Conservation (phyloP, 225 moss, liverwort and hornwort genomes). For the Marchantia polymorpha region DNA sequence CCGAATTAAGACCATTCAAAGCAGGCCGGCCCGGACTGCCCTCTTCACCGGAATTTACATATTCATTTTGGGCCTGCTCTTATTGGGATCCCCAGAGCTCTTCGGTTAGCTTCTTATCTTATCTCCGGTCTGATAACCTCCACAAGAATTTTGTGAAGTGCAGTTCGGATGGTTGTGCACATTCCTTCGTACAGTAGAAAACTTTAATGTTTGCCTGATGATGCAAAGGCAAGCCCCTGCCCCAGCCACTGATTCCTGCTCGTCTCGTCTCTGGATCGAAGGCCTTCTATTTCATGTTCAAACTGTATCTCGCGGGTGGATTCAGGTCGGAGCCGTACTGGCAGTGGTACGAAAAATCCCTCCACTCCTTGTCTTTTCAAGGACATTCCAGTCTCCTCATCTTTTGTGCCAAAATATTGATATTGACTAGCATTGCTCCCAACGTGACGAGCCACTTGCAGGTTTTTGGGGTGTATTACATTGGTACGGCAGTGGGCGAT, state of each 20-base stretch:
- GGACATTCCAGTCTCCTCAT: background rate
- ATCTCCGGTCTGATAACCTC: background rate
- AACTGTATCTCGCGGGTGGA: slow-evolving; percentile 76
- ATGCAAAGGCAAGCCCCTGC: too few relatives aligned
- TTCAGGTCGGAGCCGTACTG: slow-evolving; percentile 81
- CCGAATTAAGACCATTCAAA: background rate
- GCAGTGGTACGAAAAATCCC: slow-evolving; percentile 55
- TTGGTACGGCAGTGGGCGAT: slow-evolving; percentile 88
- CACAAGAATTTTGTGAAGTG: background rate
- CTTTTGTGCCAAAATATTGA: background rate
- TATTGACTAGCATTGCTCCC: background rate
- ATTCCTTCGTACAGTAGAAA: background rate
- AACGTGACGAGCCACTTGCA: slow-evolving; percentile 19
- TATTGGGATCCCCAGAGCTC: slow-evolving; percentile 62
- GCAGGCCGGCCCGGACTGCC: slow-evolving; percentile 65
- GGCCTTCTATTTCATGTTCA: slow-evolving; percentile 71
- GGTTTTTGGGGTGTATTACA: slow-evolving; percentile 95
- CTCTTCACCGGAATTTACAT: slow-evolving; percentile 85
- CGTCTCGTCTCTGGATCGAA: slow-evolving; percentile 21
- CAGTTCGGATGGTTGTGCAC: background rate
- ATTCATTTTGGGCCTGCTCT: slow-evolving; percentile 57
- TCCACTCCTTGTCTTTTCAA: background rate
- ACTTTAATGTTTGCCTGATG: too few relatives aligned
- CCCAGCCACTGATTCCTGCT: background rate
- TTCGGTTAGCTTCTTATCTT: slow-evolving; percentile 46